These are phyloP conservation scores for Rhodotorula diobovata DNA, from an alignment of 768 basidiomycete species.

Conservation along the genomic window DNA sequence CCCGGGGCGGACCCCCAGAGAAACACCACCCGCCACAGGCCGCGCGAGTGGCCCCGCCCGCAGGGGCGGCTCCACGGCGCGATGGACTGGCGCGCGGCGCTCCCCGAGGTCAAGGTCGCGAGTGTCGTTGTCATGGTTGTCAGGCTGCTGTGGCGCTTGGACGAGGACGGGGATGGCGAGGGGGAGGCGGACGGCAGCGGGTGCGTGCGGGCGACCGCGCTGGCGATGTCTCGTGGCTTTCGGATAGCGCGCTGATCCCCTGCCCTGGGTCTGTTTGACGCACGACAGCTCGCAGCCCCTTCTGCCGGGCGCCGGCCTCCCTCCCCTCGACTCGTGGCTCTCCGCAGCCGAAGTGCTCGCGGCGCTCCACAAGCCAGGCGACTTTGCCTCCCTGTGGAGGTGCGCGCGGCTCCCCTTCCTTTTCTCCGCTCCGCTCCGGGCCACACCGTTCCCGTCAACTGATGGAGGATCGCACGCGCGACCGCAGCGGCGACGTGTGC, in stretches of 20 bases:
- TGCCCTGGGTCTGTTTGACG: not conserved
- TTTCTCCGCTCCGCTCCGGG: no score
- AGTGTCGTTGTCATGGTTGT: not conserved
- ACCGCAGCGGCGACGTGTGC: not conserved
- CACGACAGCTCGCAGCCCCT: not conserved
- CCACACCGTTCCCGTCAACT: no score
- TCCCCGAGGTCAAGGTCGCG: constrained; percentile 22
- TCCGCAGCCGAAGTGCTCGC: not conserved
- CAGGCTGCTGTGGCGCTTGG: constrained; percentile 14
- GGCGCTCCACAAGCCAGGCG: not conserved
- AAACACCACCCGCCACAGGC: not conserved
- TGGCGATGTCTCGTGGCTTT: no score
- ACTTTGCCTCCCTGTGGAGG: constrained; percentile 9
- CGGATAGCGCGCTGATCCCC: no score
- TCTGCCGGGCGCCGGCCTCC: not conserved
- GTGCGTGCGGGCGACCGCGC: no score
- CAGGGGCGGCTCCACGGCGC: not conserved
- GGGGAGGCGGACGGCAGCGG: not conserved
- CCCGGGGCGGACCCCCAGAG: not conserved
- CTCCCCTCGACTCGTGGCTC: not conserved
- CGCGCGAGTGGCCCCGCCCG: not conserved
- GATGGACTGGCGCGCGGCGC: constrained; percentile 19
- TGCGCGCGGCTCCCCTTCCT: not conserved
- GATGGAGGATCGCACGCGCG: no score
- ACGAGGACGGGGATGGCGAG: not conserved